Conservation (phyloP, 345 rosid genomes). For the Streptanthus diversifolius region DNA sequence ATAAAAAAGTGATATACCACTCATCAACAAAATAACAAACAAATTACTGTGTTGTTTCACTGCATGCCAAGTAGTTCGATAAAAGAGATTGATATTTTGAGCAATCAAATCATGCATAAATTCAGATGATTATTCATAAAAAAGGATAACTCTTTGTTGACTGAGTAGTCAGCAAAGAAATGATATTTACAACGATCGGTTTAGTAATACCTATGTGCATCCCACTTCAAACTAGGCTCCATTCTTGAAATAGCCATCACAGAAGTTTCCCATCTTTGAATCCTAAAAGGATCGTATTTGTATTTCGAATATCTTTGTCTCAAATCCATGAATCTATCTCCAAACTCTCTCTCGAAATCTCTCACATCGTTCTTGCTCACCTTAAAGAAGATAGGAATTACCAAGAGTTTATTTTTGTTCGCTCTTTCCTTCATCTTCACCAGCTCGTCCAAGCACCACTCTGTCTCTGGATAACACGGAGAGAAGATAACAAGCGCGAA, state of each 20-base stretch:
- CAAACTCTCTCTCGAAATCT: conserved; percentile 22
- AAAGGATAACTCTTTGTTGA: neutral
- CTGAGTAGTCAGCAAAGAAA: neutral
- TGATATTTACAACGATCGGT: neutral
- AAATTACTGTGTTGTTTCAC: neutral
- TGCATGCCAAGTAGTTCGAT: neutral
- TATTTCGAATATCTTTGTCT: neutral
- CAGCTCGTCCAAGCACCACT: conserved; percentile 27
- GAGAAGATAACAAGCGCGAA: conserved; percentile 24
- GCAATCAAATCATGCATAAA: neutral
- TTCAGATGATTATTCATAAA: neutral
- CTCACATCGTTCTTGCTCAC: conserved; percentile 15
- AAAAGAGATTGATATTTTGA: neutral
- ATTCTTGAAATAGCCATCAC: conserved; percentile 6
- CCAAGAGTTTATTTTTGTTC: conserved; percentile 1
- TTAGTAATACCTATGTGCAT: conserved; percentile 14
- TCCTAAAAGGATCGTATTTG: conserved; percentile 28
- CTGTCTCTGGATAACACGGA: neutral
- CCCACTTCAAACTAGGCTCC: conserved; percentile 18
- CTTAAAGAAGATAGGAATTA: conserved; percentile 25
- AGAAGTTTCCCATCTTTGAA: conserved; percentile 26
- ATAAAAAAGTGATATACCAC: neutral
- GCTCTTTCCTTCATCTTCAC: conserved; percentile 21
- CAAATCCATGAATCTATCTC: conserved; percentile 6
- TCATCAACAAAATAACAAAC: neutral